Conservation (phyloP, 139 green algal species). For the Bryopsis sp. region DNA sequence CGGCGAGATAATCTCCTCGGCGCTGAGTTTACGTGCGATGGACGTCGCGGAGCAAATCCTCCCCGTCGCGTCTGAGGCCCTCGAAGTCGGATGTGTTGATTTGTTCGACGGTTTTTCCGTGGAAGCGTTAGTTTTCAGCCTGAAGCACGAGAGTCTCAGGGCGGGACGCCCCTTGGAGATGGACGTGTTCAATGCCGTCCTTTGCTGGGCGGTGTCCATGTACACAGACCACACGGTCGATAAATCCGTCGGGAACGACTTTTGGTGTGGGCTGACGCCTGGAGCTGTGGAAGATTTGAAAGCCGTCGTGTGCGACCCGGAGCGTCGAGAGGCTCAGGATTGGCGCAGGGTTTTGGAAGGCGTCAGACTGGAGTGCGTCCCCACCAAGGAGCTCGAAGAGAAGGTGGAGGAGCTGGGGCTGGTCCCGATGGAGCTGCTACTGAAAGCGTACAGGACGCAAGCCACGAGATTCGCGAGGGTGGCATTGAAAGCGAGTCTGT, state of each 20-base stretch:
- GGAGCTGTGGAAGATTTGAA: background rate
- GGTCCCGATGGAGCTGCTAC: background rate
- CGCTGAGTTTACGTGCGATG: background rate
- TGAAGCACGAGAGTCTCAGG: background rate
- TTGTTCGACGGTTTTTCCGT: constrained; percentile 17
- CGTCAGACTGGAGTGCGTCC: constrained; percentile 5
- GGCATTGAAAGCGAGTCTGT: constrained; percentile 7
- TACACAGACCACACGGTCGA: background rate
- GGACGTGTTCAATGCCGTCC: background rate
- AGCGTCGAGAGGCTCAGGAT: background rate
- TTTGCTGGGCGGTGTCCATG: background rate
- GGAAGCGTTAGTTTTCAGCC: constrained; percentile 5
- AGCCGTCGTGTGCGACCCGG: background rate
- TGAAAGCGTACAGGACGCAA: constrained; percentile 1
- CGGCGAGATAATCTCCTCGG: constrained; percentile 7
- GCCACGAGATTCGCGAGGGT: background rate
- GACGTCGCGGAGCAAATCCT: constrained; percentile 9
- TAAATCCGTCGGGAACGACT: background rate
- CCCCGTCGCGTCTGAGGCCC: background rate
- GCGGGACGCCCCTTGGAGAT: constrained; percentile 1
- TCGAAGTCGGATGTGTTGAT: background rate
- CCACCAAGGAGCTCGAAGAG: background rate
- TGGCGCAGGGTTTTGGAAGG: constrained; percentile 1
- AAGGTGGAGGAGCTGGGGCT: constrained; percentile 5
- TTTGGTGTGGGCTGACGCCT: background rate